A percentile compares a stretch with the other conserved stretches of the same genome.
Evolutionary conservation across 495 filamentous ascomycete genomes (phyloP).

Genomic region (Trichocladium uniseriatum): DNA sequence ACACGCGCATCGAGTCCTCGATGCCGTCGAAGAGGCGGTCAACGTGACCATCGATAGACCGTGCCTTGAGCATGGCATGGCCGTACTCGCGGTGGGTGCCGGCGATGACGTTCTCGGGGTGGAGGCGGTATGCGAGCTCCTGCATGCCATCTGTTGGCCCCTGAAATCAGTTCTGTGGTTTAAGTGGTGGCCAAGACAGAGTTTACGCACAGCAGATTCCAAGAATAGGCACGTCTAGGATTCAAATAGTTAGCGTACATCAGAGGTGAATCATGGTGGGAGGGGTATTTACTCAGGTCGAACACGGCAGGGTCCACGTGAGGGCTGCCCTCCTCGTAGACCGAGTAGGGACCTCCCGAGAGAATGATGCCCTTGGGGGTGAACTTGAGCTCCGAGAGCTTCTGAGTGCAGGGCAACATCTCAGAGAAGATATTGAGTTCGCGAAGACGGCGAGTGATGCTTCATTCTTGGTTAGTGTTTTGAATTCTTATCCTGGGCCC

Average conservation of each 20-base stretch:
- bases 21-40: slow-evolving; percentile 65
- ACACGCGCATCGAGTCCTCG: slow-evolving; percentile 53
- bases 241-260: neutral
- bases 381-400: slow-evolving; percentile 66
- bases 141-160: slow-evolving; percentile 28
- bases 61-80: slow-evolving; percentile 18
- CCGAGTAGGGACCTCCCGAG: slow-evolving; percentile 52
- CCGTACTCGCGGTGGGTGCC: slow-evolving; percentile 49
- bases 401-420: slow-evolving; percentile 88
- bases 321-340: slow-evolving; percentile 21
- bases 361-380: slow-evolving; percentile 76
- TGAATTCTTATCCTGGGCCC: neutral
- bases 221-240: slow-evolving; percentile 28
- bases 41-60: slow-evolving; percentile 42
- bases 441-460: slow-evolving; percentile 16
- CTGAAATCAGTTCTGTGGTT: slow-evolving; percentile 1
- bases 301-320: slow-evolving; percentile 69
- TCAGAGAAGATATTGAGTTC: slow-evolving; percentile 74
- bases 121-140: slow-evolving; percentile 69
- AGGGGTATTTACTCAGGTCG: slow-evolving; percentile 43
- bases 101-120: slow-evolving; percentile 58
- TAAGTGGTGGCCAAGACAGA: neutral
- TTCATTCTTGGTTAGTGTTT: slow-evolving; percentile 5
- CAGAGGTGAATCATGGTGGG: slow-evolving; percentile 36
- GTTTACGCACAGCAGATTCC: slow-evolving; percentile 56